A percentile compares a stretch with the other conserved stretches of the same genome.
These are phyloP conservation scores for Diaporthe helianthi DNA, from an alignment of 2,329 filamentous ascomycete species.

Conservation along the genomic window DNA sequence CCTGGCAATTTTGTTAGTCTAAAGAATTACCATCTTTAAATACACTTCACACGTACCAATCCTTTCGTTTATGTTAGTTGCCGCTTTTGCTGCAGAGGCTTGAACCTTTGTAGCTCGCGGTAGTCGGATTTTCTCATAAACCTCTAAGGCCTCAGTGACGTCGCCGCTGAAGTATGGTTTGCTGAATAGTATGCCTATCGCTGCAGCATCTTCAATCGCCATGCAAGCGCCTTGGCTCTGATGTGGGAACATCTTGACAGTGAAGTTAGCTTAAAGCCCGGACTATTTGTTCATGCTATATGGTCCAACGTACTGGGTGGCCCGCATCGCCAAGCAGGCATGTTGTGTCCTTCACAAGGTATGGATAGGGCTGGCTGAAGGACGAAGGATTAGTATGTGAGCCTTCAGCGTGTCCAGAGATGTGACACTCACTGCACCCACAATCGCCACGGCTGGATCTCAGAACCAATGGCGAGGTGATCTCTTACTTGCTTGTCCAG, in stretches of 20 bases:
- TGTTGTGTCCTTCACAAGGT: conserved; percentile 57
- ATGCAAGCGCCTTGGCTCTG: conserved; percentile 74
- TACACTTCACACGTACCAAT: conserved; percentile 52
- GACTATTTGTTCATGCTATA: too few species aligned
- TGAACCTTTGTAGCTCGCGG: conserved; percentile 64
- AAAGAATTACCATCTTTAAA: not conserved
- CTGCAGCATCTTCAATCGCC: conserved; percentile 72
- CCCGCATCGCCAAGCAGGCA: conserved; percentile 71
- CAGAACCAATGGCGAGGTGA: conserved; percentile 66
- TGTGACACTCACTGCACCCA: conserved; percentile 58
- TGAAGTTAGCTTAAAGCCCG: conserved; percentile 3
- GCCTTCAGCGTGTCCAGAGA: not conserved
- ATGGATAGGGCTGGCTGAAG: conserved; percentile 60
- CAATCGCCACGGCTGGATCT: conserved; percentile 71
- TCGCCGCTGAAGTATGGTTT: conserved; percentile 54
- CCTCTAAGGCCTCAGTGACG: conserved; percentile 53
- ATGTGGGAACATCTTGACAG: conserved; percentile 68
- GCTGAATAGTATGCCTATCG: conserved; percentile 67
- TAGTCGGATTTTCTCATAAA: conserved; percentile 61
- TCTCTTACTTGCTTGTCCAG: conserved; percentile 63
- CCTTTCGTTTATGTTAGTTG: conserved; percentile 68
- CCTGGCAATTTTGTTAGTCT: conserved; percentile 45
- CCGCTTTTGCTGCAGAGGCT: conserved; percentile 62
- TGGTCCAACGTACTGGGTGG: conserved; percentile 59
- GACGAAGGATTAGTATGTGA: conserved; percentile 29